Evolutionary conservation across 345 rosid genomes (phyloP).

Genomic region (Lepidium sativum): DNA sequence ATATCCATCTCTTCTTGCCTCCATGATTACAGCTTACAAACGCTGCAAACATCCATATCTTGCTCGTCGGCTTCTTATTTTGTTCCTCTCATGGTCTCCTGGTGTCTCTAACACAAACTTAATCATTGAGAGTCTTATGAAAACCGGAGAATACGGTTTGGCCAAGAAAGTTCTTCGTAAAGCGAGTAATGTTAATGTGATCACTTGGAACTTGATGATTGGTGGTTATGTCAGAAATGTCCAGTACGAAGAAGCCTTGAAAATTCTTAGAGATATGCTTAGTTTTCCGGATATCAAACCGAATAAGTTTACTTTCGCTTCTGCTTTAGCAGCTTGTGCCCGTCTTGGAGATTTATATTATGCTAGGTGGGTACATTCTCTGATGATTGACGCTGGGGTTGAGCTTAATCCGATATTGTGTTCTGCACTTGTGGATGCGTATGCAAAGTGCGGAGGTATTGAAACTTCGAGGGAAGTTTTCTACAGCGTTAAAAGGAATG

Average conservation of each 20-base stretch:
- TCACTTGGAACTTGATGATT: constrained; percentile 77
- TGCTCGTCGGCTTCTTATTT: constrained; percentile 36
- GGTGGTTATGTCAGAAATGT: constrained; percentile 52
- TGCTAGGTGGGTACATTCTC: constrained; percentile 55
- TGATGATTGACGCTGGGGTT: constrained; percentile 37
- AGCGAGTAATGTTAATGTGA: constrained; percentile 41
- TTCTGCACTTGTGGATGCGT: constrained; percentile 70
- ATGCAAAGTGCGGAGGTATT: constrained; percentile 63
- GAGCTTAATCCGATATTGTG: constrained; percentile 47
- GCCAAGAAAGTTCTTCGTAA: constrained; percentile 50
- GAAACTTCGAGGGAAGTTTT: constrained; percentile 53
- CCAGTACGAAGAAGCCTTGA: constrained; percentile 47
- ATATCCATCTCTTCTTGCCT: constrained; percentile 43
- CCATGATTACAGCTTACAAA: constrained; percentile 43
- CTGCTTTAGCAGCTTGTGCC: constrained; percentile 56
- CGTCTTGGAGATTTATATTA: constrained; percentile 49
- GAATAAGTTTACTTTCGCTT: constrained; percentile 62
- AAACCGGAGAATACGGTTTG: constrained; percentile 38
- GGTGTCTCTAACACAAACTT: constrained; percentile 37
- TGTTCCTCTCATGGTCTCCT: constrained; percentile 28
- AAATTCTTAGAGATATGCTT: constrained; percentile 43
- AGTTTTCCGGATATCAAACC: constrained; percentile 35
- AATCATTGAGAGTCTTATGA: constrained; percentile 41
- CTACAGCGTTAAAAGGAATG: constrained; percentile 21
- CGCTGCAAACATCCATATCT: constrained; percentile 30